Evolutionary conservation across 148 eudicot species (phyloP).

Genomic region (Amaranthus cruentus): DNA sequence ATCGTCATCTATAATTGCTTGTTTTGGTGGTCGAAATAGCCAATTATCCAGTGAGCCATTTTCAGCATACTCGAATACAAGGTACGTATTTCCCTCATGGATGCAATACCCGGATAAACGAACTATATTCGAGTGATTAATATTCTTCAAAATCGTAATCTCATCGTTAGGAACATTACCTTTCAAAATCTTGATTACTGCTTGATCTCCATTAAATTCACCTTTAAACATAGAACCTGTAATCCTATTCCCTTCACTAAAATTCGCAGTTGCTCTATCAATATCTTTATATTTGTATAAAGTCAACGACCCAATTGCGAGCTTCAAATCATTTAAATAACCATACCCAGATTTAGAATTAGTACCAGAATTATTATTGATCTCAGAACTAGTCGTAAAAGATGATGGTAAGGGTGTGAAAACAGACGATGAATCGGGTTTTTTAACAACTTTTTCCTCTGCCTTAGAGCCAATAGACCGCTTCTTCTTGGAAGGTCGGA

Average conservation of each 20-base stretch:
- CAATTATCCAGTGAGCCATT: slow-evolving; percentile 54
- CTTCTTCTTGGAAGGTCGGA: slow-evolving; percentile 19
- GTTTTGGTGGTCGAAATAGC: slow-evolving; percentile 24
- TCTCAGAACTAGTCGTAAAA: slow-evolving; percentile 13
- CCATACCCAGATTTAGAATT: slow-evolving; percentile 32
- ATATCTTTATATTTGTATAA: slow-evolving; percentile 50
- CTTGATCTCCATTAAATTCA: slow-evolving; percentile 54
- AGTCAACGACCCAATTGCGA: slow-evolving; percentile 54
- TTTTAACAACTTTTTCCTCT: slow-evolving; percentile 16
- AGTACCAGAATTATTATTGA: no score
- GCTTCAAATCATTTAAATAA: slow-evolving; percentile 40
- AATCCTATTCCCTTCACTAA: slow-evolving; percentile 45
- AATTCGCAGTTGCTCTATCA: slow-evolving; percentile 47
- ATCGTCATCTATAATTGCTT: slow-evolving; percentile 15
- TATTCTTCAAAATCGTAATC: slow-evolving; percentile 54
- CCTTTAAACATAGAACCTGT: slow-evolving; percentile 59
- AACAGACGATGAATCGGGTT: slow-evolving; percentile 11
- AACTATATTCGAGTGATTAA: slow-evolving; percentile 64
- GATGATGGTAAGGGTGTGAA: slow-evolving; percentile 23
- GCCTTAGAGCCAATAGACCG: neutral
- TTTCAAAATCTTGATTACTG: slow-evolving; percentile 61
- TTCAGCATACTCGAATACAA: slow-evolving; percentile 69
- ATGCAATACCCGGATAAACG: slow-evolving; percentile 67
- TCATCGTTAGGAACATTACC: slow-evolving; percentile 57
- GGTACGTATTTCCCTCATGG: slow-evolving; percentile 61